A percentile compares a stretch with the other conserved stretches of the same genome.
These are phyloP conservation scores for Luzula sylvatica DNA, from an alignment of 176 grass and related monocot genomes.

Conservation along the genomic window DNA sequence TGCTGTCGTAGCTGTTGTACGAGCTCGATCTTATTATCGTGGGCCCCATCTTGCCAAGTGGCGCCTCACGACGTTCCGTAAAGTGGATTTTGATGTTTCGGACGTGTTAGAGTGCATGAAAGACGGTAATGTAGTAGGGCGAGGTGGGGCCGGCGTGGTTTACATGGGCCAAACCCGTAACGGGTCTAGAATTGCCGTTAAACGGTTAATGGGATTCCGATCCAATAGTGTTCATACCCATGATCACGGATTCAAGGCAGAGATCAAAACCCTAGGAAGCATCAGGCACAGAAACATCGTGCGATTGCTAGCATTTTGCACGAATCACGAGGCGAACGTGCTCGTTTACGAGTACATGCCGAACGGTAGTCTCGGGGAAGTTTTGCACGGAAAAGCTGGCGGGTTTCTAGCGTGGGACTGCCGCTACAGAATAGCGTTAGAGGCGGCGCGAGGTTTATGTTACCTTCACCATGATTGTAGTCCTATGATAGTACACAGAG, in stretches of 20 bases:
- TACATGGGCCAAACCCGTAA: conserved; percentile 38
- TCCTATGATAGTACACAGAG: conserved; percentile 83
- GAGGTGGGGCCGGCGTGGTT: conserved; percentile 75
- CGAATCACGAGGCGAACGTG: conserved; percentile 32
- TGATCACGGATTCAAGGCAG: conserved; percentile 79
- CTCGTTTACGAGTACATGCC: conserved; percentile 98
- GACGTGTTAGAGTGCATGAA: conserved; percentile 95
- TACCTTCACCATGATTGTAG: conserved; percentile 94
- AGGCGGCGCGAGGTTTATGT: conserved; percentile 83
- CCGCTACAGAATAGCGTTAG: conserved; percentile 56
- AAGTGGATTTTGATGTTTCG: conserved; percentile 69
- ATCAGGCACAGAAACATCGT: conserved; percentile 95
- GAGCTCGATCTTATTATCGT: conserved; percentile 35
- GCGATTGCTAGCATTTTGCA: conserved; percentile 72
- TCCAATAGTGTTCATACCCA: not conserved
- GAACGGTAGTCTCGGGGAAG: conserved; percentile 57
- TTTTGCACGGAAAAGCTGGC: conserved; percentile 72
- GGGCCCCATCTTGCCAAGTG: conserved; percentile 19
- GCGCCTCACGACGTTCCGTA: conserved; percentile 77
- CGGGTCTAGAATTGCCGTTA: conserved; percentile 62
- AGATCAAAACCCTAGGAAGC: conserved; percentile 79
- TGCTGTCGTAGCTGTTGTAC: conserved; percentile 47
- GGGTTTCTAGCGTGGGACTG: conserved; percentile 49
- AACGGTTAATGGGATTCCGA: conserved; percentile 35
- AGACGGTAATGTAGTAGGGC: conserved; percentile 81